These are phyloP conservation scores for Gossypium davidsonii DNA, from an alignment of 441 rosid species.

Conservation along the genomic window DNA sequence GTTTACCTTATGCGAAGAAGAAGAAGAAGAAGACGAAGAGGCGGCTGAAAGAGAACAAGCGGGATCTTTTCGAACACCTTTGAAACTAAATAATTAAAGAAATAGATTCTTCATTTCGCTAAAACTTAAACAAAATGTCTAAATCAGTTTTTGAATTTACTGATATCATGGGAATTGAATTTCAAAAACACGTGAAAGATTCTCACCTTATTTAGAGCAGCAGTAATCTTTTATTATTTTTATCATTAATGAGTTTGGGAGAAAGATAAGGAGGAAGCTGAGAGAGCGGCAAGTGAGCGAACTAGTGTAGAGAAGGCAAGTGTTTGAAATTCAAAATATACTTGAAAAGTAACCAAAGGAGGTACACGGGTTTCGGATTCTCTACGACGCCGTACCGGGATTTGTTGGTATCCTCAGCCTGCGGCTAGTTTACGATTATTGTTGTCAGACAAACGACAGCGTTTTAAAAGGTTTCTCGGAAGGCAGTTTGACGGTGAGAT, in stretches of 20 bases:
- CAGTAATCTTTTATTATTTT: neutral
- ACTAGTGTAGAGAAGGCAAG: neutral
- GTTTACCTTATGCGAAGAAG: slow-evolving; percentile 9
- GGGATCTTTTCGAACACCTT: neutral
- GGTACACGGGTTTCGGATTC: neutral
- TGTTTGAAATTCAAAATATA: slow-evolving; percentile 22
- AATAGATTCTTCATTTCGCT: neutral
- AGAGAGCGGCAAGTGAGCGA: slow-evolving; percentile 17
- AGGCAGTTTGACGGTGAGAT: slow-evolving; percentile 8
- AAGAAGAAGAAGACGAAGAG: neutral
- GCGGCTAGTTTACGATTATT: neutral
- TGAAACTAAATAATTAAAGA: neutral
- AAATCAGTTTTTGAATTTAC: neutral
- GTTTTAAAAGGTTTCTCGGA: neutral
- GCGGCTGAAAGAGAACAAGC: neutral
- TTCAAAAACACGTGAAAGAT: slow-evolving; percentile 3
- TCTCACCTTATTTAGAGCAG: neutral
- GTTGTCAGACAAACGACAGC: neutral
- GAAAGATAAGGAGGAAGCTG: neutral
- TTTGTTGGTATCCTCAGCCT: neutral
- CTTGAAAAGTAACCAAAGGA: neutral
- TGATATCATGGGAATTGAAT: neutral
- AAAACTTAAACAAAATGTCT: neutral
- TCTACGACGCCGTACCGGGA: neutral
- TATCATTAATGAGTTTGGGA: neutral